Evolutionary conservation across 768 basidiomycete genomes (phyloP).

Genomic region (Tricholoma furcatifolium): DNA sequence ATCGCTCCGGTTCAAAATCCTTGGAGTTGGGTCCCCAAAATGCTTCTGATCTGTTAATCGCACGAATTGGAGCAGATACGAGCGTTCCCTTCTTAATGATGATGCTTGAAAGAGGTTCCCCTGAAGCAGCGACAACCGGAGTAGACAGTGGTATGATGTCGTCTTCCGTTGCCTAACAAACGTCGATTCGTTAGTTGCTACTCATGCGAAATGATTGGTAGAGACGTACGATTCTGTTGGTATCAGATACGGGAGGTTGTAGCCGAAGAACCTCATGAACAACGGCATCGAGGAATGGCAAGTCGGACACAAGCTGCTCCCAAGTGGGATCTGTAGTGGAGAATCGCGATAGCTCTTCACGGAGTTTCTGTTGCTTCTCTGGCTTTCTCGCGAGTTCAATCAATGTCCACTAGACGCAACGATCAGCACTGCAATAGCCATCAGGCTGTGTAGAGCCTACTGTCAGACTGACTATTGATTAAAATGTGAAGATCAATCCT

Average conservation of each 20-base stretch:
- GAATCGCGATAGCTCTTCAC: constrained; percentile 46
- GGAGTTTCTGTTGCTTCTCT: constrained; percentile 45
- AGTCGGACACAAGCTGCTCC: constrained; percentile 46
- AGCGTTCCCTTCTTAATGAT: constrained; percentile 46
- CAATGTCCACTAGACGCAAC: constrained; percentile 46
- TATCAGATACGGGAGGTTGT: constrained; percentile 38
- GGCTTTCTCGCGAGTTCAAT: constrained; percentile 50
- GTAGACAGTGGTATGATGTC: constrained; percentile 57
- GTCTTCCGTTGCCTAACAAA: constrained; percentile 43
- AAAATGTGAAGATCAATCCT: not conserved
- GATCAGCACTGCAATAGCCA: not conserved
- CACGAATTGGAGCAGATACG: constrained; percentile 40
- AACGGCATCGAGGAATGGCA: constrained; percentile 58
- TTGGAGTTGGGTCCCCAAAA: constrained; percentile 64
- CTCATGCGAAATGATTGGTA: not conserved
- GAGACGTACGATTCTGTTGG: constrained; percentile 36
- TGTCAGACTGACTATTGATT: constrained; percentile 32
- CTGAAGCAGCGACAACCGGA: constrained; percentile 43
- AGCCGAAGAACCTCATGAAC: constrained; percentile 44
- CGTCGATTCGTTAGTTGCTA: not conserved
- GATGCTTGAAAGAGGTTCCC: constrained; percentile 37
- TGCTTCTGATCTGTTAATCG: constrained; percentile 48
- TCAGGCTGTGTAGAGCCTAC: constrained; percentile 11
- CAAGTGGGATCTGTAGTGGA: constrained; percentile 48
- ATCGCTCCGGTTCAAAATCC: constrained; percentile 62